Evolutionary conservation across 768 basidiomycete genomes (phyloP), one percentile per base, ranked within the genome.

Genomic region (Dentipellis fragilis): DNA sequence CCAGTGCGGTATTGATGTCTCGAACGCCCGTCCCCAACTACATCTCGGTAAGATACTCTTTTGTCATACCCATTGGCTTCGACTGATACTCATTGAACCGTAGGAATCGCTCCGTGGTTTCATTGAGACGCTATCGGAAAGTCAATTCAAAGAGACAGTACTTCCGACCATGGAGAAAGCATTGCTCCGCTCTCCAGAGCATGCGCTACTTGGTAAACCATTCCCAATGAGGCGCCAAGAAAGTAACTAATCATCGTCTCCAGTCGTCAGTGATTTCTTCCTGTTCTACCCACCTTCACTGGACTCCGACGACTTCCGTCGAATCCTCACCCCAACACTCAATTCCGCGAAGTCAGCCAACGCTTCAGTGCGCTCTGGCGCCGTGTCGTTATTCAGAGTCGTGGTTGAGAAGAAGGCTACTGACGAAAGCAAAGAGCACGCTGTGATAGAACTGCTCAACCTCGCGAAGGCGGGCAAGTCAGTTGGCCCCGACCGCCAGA

Each of bases 401-500:
- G 62, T 87, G 42, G 60, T 70, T 9, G 60, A 65, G 12, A 67
- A 69, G 29, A 66, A 71, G 10, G 63, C 68, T 3, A 63, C 71
- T 8, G 59, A 73, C 11, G 70, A 72, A 4, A 72, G 77, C 21
- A 62, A 74, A 10, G 71, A 74, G 6, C 58, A 73, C 1, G 76
- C 82, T 10, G 76, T 84, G 2, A 73, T 73, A 9, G 91, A 95
- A 59, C 68, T 93, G 4, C 71, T 93, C 10, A 71, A 73, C n/a
- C 75, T 92, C 0, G 88, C 92, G 1, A 84, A 86, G 62, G 68
- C 84, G 0, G 88, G 91, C 19, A 99, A 96, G 73, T 89, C 93
- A 0, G 72, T 84, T 0, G 91, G 92, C 1, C 79, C 88, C 2
- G 95, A 95, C 55, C 93, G 98, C 66, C 83, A 94, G 16, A 67